Conservation (phyloP, 176 grass and related monocot genomes). For the Ampelocalamus luodianensis region DNA sequence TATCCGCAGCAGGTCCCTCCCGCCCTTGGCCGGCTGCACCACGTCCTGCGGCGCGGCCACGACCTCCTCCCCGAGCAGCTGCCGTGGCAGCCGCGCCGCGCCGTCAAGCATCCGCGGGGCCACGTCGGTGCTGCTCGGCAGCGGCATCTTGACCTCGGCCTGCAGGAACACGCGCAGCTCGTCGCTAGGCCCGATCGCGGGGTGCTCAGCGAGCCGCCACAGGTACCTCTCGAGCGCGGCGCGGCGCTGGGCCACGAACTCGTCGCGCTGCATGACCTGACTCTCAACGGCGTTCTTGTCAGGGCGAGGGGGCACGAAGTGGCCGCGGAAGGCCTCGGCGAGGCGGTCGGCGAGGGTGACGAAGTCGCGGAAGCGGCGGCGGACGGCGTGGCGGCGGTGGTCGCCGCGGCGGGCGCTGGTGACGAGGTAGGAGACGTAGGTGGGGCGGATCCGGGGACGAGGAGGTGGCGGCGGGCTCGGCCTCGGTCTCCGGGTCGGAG, state of each 20-base stretch:
- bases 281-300: slow-evolving; percentile 95
- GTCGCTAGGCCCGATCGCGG: slow-evolving; percentile 71
- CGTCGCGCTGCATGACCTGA: slow-evolving; percentile 94
- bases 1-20: slow-evolving; percentile 85
- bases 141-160: slow-evolving; percentile 85
- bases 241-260: slow-evolving; percentile 84
- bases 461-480: slow-evolving; percentile 65
- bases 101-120: slow-evolving; percentile 93
- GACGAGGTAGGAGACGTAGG: slow-evolving; percentile 88
- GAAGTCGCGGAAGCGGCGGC: slow-evolving; percentile 96
- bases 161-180: slow-evolving; percentile 91
- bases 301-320: slow-evolving; percentile 83
- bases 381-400: slow-evolving; percentile 54
- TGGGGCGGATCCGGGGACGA: slow-evolving; percentile 67
- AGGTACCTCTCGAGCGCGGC: slow-evolving; percentile 80
- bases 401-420: slow-evolving; percentile 54
- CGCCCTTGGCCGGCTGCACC: slow-evolving; percentile 96
- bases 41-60: slow-evolving; percentile 73
- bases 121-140: slow-evolving; percentile 77
- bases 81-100: slow-evolving; percentile 66
- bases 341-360: slow-evolving; percentile 90
- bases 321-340: slow-evolving; percentile 78
- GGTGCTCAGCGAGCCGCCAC: slow-evolving; percentile 76
- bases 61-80: slow-evolving; percentile 68
- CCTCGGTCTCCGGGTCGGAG: slow-evolving; percentile 72